Evolutionary conservation across 768 basidiomycete species (phyloP).

Genomic region (Rhizopogon vesiculosus): DNA sequence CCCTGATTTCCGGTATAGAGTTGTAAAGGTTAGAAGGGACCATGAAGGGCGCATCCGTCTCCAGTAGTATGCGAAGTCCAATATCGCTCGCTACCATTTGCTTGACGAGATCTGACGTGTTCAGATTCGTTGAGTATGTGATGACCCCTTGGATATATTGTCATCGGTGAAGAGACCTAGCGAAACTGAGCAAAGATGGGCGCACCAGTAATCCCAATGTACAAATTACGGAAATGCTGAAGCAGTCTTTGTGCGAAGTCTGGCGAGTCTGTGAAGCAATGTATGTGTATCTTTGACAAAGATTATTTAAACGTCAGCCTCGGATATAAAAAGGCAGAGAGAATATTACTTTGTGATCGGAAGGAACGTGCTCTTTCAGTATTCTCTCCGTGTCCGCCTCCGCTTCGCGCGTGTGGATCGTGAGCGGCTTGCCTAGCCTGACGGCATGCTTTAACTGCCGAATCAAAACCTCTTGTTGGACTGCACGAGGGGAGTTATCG

Average conservation of each 20-base stretch:
- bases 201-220: constrained; percentile 75
- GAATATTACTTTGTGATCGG: constrained; percentile 50
- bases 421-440: constrained; percentile 66
- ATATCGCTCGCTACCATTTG: constrained; percentile 34
- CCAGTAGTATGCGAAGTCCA: constrained; percentile 45
- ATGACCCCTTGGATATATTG: constrained; percentile 54
- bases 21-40: constrained; percentile 69
- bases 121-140: constrained; percentile 69
- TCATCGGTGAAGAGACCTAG: not conserved
- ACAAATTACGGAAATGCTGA: constrained; percentile 75
- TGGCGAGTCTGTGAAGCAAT: constrained; percentile 84
- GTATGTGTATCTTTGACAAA: constrained; percentile 64
- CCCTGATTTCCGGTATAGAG: constrained; percentile 45
- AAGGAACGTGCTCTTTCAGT: constrained; percentile 70
- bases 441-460: constrained; percentile 70
- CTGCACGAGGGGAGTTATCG: constrained; percentile 64
- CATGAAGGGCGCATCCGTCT: constrained; percentile 90
- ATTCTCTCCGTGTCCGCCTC: constrained; percentile 80
- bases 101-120: constrained; percentile 66
- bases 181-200: not conserved
- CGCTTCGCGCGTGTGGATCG: constrained; percentile 84
- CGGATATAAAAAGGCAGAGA: not conserved
- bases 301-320: not conserved
- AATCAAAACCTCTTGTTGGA: constrained; percentile 62
- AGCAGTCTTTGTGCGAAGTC: constrained; percentile 68